These are phyloP conservation scores for Cercophora samala DNA, from an alignment of 495 filamentous ascomycete species.

Conservation along the genomic window DNA sequence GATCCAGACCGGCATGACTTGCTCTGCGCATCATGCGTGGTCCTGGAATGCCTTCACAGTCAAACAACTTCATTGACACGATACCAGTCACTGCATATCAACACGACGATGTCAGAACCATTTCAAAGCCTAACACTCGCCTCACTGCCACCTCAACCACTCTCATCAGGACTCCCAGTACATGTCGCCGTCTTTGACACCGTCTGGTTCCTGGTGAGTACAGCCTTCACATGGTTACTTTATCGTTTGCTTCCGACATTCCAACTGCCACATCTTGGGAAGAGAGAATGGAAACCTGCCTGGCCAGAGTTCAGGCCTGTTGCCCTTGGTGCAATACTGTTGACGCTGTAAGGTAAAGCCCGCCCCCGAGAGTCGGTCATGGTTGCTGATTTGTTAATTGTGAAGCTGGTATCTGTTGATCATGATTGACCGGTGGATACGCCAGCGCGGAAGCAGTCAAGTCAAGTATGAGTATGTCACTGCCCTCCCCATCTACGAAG, in stretches of 20 bases:
- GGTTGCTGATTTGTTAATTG: not conserved
- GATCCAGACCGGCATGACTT: not conserved
- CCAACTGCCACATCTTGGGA: not conserved
- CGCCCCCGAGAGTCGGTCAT: not conserved
- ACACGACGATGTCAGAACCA: not conserved
- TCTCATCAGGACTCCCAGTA: not conserved
- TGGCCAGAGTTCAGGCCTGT: not conserved
- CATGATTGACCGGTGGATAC: constrained; percentile 2
- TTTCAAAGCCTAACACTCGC: not conserved
- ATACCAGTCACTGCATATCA: not conserved
- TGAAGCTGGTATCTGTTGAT: not conserved
- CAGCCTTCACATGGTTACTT: not conserved
- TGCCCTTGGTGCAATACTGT: not conserved
- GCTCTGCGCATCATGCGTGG: not conserved
- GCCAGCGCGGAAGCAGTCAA: not conserved
- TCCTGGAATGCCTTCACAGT: not conserved
- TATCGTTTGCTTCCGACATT: not conserved
- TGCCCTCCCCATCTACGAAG: not conserved
- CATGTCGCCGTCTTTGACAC: not conserved
- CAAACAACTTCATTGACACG: not conserved
- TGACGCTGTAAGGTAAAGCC: not conserved
- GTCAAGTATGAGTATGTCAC: not conserved
- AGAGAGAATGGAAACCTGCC: not conserved
- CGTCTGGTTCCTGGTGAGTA: not conserved
- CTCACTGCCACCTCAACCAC: not conserved